Base-by-base conservation (phyloP, 306 rosid genomes). In the Phaseolus lunatus region DNA sequence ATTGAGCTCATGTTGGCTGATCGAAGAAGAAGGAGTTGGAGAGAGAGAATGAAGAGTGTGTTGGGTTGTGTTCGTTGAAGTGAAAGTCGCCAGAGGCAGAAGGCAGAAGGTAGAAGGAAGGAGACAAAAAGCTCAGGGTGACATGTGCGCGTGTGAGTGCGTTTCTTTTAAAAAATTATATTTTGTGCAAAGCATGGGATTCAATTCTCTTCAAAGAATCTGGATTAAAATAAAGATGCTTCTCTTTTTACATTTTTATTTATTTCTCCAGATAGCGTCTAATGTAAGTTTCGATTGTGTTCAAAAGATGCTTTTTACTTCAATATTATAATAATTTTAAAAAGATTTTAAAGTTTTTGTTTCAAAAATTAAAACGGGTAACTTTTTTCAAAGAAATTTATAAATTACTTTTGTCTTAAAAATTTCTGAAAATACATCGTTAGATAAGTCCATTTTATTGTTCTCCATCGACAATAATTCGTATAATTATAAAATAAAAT, bases 1-100 rank as follows among this genome's bases (percentile, higher is more conserved):
- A 93, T 83, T 5, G 98, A 85, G 69, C 85, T 91, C 98, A 93
- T 93, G 35, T 18, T 81, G 43, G 83, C 13, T 6, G 79, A 84
- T 66, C 23, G 27, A 63, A 43, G 48, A 77, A 50, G 48, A 67
- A 57, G 18, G 39, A 24, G 15, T 16, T 0, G 26, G 45, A 65
- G 73, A 59, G 65, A 65, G 61, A 14, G 59, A 16, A 11, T 39
- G 44, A 37, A 18, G 8, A 22, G 15, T 7, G 77, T 63, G 1
- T 5, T 63, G 1, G 5, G 18, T 2, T 41, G 37, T 3, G 58
- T 70, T 41, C 7, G 72, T 22, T 52, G 2, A 16, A 35, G 19
- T 61, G 68, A 23, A 37, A 61, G 78, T 75, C 44, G n/a, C 4
- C 7, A 35, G 65, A 24, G 3, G n/a, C 7, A 2, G 52, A 67